These are phyloP conservation scores for Phalaenopsis aphrodite DNA, from an alignment of 106 monocot genomes.

Conservation along the genomic window DNA sequence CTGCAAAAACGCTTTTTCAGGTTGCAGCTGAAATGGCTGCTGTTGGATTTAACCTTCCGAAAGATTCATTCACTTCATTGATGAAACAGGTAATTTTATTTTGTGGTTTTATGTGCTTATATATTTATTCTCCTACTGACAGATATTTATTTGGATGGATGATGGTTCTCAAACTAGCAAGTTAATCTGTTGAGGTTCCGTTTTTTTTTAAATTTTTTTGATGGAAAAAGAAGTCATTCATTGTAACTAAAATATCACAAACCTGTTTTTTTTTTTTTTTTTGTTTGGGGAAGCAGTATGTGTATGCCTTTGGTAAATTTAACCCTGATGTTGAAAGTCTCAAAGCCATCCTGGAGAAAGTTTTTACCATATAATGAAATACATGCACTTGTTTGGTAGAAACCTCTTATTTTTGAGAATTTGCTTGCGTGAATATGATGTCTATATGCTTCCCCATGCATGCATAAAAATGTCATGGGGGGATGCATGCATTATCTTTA, in stretches of 20 bases:
- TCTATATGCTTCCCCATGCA: too few relatives aligned
- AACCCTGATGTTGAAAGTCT: too few relatives aligned
- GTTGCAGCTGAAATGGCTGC: conserved; percentile 97
- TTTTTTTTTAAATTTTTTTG: neutral
- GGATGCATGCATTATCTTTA: neutral
- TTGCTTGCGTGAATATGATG: too few relatives aligned
- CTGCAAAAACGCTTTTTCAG: conserved; percentile 20
- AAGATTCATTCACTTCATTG: conserved; percentile 84
- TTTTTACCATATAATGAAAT: too few relatives aligned
- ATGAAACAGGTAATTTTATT: conserved; percentile 75
- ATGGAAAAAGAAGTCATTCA: neutral
- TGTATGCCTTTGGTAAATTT: too few relatives aligned
- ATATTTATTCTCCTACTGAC: neutral
- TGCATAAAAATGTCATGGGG: too few relatives aligned
- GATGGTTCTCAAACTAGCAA: neutral
- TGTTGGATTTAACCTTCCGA: conserved; percentile 82
- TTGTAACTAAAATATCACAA: too few relatives aligned
- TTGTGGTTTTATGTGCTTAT: neutral
- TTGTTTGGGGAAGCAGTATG: too few relatives aligned
- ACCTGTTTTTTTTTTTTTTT: too few relatives aligned
- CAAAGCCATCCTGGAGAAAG: too few relatives aligned
- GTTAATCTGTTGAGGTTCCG: neutral
- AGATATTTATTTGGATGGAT: neutral
- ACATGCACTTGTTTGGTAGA: too few relatives aligned
- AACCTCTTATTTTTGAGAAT: too few relatives aligned